Evolutionary conservation across 306 rosid species (phyloP), one percentile per base, ranked within the genome.

Genomic region (Quercus bicolor): DNA sequence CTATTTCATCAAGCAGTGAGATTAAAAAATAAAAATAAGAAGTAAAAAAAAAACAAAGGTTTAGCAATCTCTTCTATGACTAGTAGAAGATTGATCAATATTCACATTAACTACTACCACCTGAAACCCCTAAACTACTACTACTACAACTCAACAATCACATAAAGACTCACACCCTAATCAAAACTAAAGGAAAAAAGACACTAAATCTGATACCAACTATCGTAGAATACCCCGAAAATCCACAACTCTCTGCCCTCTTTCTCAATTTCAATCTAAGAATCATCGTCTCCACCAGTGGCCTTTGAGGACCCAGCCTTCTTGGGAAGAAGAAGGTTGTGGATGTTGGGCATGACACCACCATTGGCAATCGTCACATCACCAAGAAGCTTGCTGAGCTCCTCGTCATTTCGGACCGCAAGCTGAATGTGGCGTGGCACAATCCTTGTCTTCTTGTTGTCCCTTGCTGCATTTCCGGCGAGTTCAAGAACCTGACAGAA

Each of bases 311-410:
- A 28, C 0, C 98, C 97, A 0, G 88, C 12, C 79, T 94, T 94
- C 92, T 94, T 94, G 0, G 97, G 97, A 3, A 95, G 91, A 0
- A 95, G 88, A 2, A 91, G 77, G 57, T 87, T 91, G 87, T 95
- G 98, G 74, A 95, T 95, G 85, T 95, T 95, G 11, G 99, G 96
- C 98, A 89, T 95, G 5, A 95, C 99, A 62, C 98, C 97, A 13
- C 99, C 98, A 11, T 91, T 95, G 0, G 97, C 97, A 45, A 95
- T 95, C 0, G 97, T 95, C n/a, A 95, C 98, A 66, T 91, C 92
- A 0, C 93, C 96, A 7, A 95, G 86, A 78, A 95, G 97, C 83
- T 92, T 92, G 86, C 98, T 94, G 21, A 94, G 87, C 54, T 94
- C 98, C 43, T 94, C 98, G 1, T 94, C 97, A 12, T 92, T 94